Conservation (phyloP, 495 filamentous ascomycete genomes). For the Saxophila tyrrhenica region DNA sequence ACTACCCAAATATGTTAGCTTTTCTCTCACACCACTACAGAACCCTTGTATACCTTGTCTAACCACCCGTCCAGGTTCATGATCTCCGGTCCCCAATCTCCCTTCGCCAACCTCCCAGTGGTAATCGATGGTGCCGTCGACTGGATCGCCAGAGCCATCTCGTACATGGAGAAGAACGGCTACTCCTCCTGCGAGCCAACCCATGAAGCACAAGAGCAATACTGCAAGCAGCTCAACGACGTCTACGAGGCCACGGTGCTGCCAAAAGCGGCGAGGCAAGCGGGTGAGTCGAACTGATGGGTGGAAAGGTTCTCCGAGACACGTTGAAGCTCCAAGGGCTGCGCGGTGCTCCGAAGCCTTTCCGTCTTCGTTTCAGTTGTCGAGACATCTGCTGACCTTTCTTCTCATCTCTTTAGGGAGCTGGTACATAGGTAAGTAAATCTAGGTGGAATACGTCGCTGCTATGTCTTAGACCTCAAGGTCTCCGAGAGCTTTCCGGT, state of each 20-base stretch:
- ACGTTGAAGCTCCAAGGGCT: too few relatives aligned
- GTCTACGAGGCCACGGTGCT: conserved; percentile 12
- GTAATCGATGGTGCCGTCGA: conserved; percentile 38
- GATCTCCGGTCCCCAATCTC: conserved; percentile 35
- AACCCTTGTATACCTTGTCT: background rate
- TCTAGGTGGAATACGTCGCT: too few relatives aligned
- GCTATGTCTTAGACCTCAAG: too few relatives aligned
- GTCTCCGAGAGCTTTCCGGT: too few relatives aligned
- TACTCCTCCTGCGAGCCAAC: conserved; percentile 32
- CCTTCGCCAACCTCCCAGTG: conserved; percentile 40
- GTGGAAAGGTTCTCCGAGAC: too few relatives aligned
- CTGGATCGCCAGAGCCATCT: conserved; percentile 38
- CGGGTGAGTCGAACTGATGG: too few relatives aligned
- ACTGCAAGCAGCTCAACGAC: conserved; percentile 28
- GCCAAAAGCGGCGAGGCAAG: conserved; percentile 10
- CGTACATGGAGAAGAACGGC: conserved; percentile 26
- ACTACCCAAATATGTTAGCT: conserved; percentile 37
- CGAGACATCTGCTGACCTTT: too few relatives aligned
- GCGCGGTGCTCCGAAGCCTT: too few relatives aligned
- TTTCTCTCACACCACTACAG: background rate
- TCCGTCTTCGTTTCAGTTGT: too few relatives aligned
- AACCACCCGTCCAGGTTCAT: conserved; percentile 24
- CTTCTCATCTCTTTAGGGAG: too few relatives aligned
- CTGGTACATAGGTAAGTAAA: background rate
- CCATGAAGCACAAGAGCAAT: conserved; percentile 23